Percentiles rank a stretch among this genome's conserved stretches.
Evolutionary conservation across 202 grass and related monocot species (phyloP).

Genomic region (Bolboschoenoplectus hybrid): DNA sequence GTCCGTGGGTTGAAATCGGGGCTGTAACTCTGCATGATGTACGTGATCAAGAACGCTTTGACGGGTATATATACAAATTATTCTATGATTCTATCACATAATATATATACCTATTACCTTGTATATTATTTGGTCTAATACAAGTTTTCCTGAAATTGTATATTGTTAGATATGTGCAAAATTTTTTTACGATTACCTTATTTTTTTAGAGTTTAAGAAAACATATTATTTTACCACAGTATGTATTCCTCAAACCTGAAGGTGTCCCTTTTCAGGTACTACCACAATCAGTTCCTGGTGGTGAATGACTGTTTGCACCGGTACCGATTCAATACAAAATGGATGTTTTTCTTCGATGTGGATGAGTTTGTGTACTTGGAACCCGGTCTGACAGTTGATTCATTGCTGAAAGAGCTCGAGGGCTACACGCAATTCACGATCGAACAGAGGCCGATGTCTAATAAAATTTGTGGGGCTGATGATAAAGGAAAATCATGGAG

Average conservation of each 20-base stretch:
- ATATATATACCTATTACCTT: no score
- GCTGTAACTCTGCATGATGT: constrained; percentile 44
- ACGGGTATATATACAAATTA: constrained; percentile 28
- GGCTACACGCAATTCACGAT: constrained; percentile 51
- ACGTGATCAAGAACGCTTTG: constrained; percentile 50
- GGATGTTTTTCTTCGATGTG: constrained; percentile 56
- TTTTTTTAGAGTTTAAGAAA: neutral
- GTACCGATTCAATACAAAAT: constrained; percentile 50
- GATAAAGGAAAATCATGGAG: constrained; percentile 46
- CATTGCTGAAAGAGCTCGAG: constrained; percentile 32
- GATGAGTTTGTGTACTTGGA: constrained; percentile 50
- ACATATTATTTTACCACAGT: neutral
- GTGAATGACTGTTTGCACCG: constrained; percentile 52
- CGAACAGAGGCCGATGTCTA: constrained; percentile 53
- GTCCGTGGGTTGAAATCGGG: constrained; percentile 46
- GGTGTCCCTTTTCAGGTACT: constrained; percentile 38
- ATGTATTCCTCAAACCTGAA: neutral
- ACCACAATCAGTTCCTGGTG: constrained; percentile 55
- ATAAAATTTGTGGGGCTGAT: constrained; percentile 39
- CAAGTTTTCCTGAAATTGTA: neutral
- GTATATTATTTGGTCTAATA: neutral
- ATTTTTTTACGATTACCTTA: neutral
- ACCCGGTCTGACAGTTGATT: constrained; percentile 33
- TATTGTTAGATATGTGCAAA: neutral
- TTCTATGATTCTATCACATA: constrained; percentile 15